Base-by-base conservation (phyloP, 352 stramenopile genomes). In the Globisporangium megalacanthum region DNA sequence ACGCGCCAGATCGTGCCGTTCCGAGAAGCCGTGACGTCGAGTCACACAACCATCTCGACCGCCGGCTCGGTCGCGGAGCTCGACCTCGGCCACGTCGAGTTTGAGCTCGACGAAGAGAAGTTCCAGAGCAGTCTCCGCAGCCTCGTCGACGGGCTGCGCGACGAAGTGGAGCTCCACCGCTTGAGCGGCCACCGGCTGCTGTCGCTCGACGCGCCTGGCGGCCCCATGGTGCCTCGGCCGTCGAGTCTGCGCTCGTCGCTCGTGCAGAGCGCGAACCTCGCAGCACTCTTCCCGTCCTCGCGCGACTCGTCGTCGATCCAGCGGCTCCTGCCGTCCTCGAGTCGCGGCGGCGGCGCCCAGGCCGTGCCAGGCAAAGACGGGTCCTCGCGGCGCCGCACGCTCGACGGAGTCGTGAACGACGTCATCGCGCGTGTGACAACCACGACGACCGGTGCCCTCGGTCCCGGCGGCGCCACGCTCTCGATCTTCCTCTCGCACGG, bases 1-100 rank as follows among this genome's bases (percentile, higher is more conserved):
- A 92, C 81, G 9, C 74, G 83, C 5, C 81, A 91, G 58, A 88
- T 93, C 39, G 82, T 93, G 25, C 82, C 83, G 17, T 92, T 93
- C 50, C 61, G 68, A 19, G 71, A 82, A 20, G 73, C 75, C 2
- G 73, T 89, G 56, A 75, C 67, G 15, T 78, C 65, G 20, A 78
- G 66, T 54, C 66, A 73, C 56, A 73, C 65, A 15, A 69, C 67
- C 20, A 51, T 63, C 36, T 56, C 58, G 17, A 59, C 51, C 25
- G 36, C 55, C 20, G 61, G 57, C 41, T 62, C 57, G 17, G 47
- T 59, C 41, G 63, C 63, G 11, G 60, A 73, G 4, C 25, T 37
- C 31, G 59, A 62, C 19, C 51, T 68, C 0, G 49, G 64, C 11
- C 65, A 70, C 33, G 52, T 82, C 13, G 66, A 82, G 56, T 80